These are phyloP conservation scores for Sarocladium brachiariae DNA, from an alignment of 2,329 filamentous ascomycete species.

Conservation along the genomic window DNA sequence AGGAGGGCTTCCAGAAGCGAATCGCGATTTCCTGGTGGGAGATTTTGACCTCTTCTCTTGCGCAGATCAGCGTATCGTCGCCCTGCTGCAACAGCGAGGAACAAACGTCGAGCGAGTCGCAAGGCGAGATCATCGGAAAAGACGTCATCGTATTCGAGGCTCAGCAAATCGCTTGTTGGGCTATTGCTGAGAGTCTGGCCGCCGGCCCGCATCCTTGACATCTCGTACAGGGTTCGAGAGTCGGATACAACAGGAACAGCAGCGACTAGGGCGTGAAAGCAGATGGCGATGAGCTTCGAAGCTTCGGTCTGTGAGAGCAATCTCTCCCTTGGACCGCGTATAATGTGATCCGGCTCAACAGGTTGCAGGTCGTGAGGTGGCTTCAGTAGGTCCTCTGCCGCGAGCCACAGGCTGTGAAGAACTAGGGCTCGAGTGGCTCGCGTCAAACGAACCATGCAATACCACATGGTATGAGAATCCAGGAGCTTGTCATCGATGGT, in stretches of 20 bases:
- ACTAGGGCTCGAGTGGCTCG: slow-evolving; percentile 51
- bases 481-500: slow-evolving; percentile 43
- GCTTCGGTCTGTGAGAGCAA: slow-evolving; percentile 42
- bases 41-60: background rate
- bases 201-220: slow-evolving; percentile 53
- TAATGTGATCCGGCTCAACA: background rate
- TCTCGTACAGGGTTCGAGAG: slow-evolving; percentile 44
- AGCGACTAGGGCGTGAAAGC: slow-evolving; percentile 56
- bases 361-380: slow-evolving; percentile 39
- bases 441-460: slow-evolving; percentile 54
- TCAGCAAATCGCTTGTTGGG: background rate
- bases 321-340: slow-evolving; percentile 17
- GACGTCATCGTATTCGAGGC: slow-evolving; percentile 53
- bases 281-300: slow-evolving; percentile 50
- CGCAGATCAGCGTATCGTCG: slow-evolving; percentile 36
- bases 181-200: slow-evolving; percentile 43
- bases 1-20: slow-evolving; percentile 39
- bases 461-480: slow-evolving; percentile 57
- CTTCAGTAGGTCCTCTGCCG: slow-evolving; percentile 50
- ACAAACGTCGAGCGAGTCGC: slow-evolving; percentile 50
- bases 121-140: slow-evolving; percentile 56
- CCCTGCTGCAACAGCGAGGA: slow-evolving; percentile 48
- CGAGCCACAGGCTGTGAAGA: slow-evolving; percentile 59
- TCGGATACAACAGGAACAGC: slow-evolving; percentile 45
- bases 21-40: background rate